Evolutionary conservation across 2,329 filamentous ascomycete species (phyloP), one percentile per base, ranked within the genome.

Genomic region (Teratosphaeria pseudoeucalypti): DNA sequence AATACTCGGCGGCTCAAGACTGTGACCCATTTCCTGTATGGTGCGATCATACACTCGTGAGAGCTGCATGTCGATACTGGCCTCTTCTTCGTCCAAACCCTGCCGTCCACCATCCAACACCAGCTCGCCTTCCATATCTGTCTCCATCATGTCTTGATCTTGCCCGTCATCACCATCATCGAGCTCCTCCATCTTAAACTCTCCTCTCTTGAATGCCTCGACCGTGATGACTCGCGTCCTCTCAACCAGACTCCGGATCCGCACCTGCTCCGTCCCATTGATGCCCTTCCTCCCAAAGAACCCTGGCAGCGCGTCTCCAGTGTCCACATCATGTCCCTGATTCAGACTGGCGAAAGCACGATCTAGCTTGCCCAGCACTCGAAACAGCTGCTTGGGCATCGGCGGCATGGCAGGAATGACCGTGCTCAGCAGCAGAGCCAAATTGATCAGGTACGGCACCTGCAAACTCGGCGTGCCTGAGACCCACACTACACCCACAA

Each of bases 251-350:
- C 89, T 89, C 69, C 89, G 87, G 64, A 92, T 87, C 49, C 92
- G 83, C 7, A 97, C 90, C 80, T 94, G 95, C 72, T 96, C 90
- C 0, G 89, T 92, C 19, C 85, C 90, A 78, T 89, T 86, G 0
- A 89, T 87, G 9, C 75, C 75, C 5, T 79, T 76, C 5, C 79
- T 76, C 0, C 77, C 79, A 63, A 85, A 82, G 63, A 92, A 90
- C 0, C 90, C 90, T 0, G 89, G 85, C 1, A 96, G 76, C 0
- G 77, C 67, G 47, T 86, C 82, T 0, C 82, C 81, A 0, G 86
- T 86, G 14, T 85, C 82, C 3, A 85, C 74, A 67, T 95, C 85
- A 60, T 81, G 75, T 3, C 88, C 88, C 27, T 79, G 76, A 1
- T 96, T 71, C 10, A 96, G 77, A 60, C 87, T 89, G 1, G 88